Conservation (phyloP, 2,329 filamentous ascomycete species). For the Colletotrichum musicola region DNA sequence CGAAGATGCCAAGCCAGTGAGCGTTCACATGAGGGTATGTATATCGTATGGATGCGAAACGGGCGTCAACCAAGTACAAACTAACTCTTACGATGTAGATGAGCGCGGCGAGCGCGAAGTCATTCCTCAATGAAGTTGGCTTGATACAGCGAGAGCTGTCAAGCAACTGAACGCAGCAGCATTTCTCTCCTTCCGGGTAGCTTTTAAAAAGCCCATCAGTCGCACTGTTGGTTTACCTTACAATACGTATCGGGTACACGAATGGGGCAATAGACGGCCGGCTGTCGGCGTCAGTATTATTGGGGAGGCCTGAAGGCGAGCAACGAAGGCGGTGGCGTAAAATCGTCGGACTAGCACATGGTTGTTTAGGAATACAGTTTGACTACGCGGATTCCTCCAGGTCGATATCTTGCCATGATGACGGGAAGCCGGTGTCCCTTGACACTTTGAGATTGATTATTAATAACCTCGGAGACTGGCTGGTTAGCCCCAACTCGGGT, state of each 20-base stretch:
- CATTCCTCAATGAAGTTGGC: constrained; percentile 63
- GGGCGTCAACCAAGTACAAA: background rate
- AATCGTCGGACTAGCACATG: constrained; percentile 9
- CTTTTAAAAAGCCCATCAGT: constrained; percentile 2
- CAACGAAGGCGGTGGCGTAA: constrained; percentile 31
- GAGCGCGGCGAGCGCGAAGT: constrained; percentile 65
- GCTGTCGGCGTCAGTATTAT: constrained; percentile 10
- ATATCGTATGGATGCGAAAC: no score
- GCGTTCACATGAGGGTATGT: constrained; percentile 72
- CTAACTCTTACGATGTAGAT: constrained; percentile 54
- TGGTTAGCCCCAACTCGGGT: no score
- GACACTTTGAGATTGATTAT: constrained; percentile 26
- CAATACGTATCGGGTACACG: constrained; percentile 10
- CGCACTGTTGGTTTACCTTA: constrained; percentile 1
- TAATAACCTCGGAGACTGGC: background rate
- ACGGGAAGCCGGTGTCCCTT: constrained; percentile 20
- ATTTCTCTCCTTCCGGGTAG: constrained; percentile 3
- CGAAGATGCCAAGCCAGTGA: constrained; percentile 65
- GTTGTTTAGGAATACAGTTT: constrained; percentile 26
- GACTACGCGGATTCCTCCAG: constrained; percentile 11
- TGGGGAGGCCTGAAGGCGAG: constrained; percentile 9
- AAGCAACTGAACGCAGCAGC: constrained; percentile 46
- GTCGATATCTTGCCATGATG: constrained; percentile 26
- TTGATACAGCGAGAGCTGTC: constrained; percentile 65
- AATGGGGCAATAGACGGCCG: constrained; percentile 2